These are phyloP conservation scores for Pisolithus albus DNA, from an alignment of 768 basidiomycete genomes.

Conservation along the genomic window DNA sequence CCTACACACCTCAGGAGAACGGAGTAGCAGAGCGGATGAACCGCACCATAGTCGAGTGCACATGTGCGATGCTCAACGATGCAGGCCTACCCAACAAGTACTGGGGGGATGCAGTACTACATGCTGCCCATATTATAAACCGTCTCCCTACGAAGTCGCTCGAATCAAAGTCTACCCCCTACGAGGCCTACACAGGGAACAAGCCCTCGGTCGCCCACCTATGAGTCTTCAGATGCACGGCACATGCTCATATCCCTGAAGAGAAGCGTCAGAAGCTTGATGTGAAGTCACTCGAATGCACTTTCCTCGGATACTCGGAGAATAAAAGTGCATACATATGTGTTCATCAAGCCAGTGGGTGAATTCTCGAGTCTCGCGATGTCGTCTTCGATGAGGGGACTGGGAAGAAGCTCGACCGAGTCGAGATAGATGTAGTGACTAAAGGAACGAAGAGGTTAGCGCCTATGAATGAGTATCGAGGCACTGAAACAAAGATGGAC, in stretches of 20 bases:
- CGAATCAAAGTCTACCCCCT: slow-evolving; percentile 17
- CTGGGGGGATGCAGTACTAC: slow-evolving; percentile 2
- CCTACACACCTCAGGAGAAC: slow-evolving; percentile 35
- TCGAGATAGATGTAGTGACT: background rate
- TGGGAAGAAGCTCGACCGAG: background rate
- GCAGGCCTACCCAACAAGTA: background rate
- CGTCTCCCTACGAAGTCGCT: background rate
- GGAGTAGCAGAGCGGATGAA: slow-evolving; percentile 36
- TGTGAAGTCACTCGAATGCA: background rate
- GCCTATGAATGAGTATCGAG: too few species aligned
- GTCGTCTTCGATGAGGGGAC: background rate
- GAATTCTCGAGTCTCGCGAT: background rate
- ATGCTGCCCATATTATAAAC: background rate
- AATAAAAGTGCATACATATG: background rate
- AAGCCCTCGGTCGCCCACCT: slow-evolving; percentile 17
- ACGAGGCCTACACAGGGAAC: slow-evolving; percentile 11
- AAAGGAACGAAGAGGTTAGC: background rate
- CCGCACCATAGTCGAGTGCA: slow-evolving; percentile 26
- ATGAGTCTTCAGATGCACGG: slow-evolving; percentile 18
- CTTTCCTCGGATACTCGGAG: background rate
- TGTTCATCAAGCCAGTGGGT: slow-evolving; percentile 1
- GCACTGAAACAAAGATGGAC: too few species aligned
- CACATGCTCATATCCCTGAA: slow-evolving; percentile 18
- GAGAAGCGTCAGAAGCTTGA: slow-evolving; percentile 10
- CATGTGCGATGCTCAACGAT: slow-evolving; percentile 23